A percentile compares a stretch with the other conserved stretches of the same genome.
phyloP scores from a whole-genome alignment of 2,329 filamentous ascomycete species.

The Alternaria conjuncta region DNA sequence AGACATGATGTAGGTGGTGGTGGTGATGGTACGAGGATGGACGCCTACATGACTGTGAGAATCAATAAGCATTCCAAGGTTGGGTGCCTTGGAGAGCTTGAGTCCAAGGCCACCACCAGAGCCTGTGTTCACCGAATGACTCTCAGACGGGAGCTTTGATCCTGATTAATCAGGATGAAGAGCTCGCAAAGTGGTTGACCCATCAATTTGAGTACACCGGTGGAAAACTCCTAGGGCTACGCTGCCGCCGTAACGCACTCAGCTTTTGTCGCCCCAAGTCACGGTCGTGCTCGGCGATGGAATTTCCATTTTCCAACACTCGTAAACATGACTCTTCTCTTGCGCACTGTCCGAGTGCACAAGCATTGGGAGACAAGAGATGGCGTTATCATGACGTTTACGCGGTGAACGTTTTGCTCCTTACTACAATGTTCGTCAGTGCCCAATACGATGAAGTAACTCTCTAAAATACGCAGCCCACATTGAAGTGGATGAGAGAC shows the following conservation, averaged over 20 bases:
- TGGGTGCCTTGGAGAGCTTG: neutral
- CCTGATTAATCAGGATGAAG: neutral
- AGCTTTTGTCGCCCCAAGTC: neutral
- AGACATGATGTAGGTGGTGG: neutral
- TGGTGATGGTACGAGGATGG: neutral
- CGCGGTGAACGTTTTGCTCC: neutral
- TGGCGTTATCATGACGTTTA: neutral
- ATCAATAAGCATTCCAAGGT: slow-evolving; percentile 11
- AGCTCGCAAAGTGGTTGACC: too few relatives aligned
- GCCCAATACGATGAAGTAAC: neutral
- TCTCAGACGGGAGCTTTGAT: neutral
- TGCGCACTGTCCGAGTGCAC: neutral
- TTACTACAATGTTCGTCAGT: neutral
- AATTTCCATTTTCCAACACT: too few relatives aligned
- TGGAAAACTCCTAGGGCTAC: neutral
- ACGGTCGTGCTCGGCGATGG: neutral
- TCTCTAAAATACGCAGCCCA: neutral
- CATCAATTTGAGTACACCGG: neutral
- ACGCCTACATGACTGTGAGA: neutral
- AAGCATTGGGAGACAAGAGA: neutral
- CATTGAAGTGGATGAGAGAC: neutral
- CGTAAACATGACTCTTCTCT: neutral
- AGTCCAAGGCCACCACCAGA: neutral
- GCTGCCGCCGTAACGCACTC: neutral
- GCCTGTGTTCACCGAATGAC: neutral